Percentiles rank a stretch among this genome's conserved stretches.
These are phyloP conservation scores for Xerocomus amazonicus DNA, from an alignment of 1,284 basidiomycete genomes.

Conservation along the genomic window DNA sequence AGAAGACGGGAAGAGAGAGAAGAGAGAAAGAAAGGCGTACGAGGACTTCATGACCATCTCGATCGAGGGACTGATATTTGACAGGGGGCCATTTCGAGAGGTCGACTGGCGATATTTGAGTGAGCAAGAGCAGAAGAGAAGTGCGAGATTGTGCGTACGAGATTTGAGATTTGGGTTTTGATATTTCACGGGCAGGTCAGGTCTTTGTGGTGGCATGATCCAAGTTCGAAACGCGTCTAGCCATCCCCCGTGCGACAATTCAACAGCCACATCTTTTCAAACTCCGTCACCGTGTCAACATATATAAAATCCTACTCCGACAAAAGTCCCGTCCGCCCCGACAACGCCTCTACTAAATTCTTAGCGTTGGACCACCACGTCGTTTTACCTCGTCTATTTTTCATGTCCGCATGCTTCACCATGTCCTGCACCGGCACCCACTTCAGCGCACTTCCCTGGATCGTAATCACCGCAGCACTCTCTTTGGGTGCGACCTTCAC, in stretches of 20 bases:
- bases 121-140: background rate
- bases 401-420: constrained; percentile 85
- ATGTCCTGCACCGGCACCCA: constrained; percentile 87
- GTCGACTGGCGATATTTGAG: constrained; percentile 18
- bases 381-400: constrained; percentile 77
- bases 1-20: constrained; percentile 12
- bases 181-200: constrained; percentile 37
- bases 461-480: constrained; percentile 87
- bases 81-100: constrained; percentile 50
- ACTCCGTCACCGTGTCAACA: constrained; percentile 27
- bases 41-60: constrained; percentile 80
- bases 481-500: constrained; percentile 53
- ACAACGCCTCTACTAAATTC: constrained; percentile 69
- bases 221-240: constrained; percentile 35
- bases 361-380: constrained; percentile 81
- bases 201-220: constrained; percentile 29
- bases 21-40: constrained; percentile 40
- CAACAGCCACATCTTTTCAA: constrained; percentile 29
- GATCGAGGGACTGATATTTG: constrained; percentile 81
- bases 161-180: constrained; percentile 41
- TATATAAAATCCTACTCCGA: background rate
- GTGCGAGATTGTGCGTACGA: constrained; percentile 26
- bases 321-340: constrained; percentile 54
- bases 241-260: constrained; percentile 21
- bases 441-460: constrained; percentile 75